These are phyloP conservation scores for Mariannaea elegans DNA, from an alignment of 2,329 filamentous ascomycete species.

Conservation along the genomic window DNA sequence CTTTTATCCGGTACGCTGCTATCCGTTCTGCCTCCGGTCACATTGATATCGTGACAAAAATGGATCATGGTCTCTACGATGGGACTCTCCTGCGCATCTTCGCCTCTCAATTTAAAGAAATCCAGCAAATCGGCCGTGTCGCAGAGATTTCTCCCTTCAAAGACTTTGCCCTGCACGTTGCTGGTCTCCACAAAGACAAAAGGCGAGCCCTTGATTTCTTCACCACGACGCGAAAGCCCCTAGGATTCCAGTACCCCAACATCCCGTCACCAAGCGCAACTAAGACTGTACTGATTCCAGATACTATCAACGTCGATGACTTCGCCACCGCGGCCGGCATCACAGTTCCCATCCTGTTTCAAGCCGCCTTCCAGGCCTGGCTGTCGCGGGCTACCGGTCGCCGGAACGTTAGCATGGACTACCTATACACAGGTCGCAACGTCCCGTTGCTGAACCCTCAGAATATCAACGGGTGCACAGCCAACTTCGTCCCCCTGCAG, in stretches of 20 bases:
- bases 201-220: conserved; percentile 2
- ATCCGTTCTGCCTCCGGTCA: conserved; percentile 35
- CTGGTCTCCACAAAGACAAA: conserved; percentile 6
- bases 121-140: conserved; percentile 14
- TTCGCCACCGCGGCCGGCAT: conserved; percentile 36
- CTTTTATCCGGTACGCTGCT: conserved; percentile 47
- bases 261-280: not conserved
- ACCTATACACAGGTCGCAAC: conserved; percentile 50
- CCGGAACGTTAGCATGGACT: conserved; percentile 43
- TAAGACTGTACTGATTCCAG: conserved; percentile 1
- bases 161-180: conserved; percentile 37
- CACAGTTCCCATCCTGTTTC: conserved; percentile 47
- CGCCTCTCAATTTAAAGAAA: conserved; percentile 44
- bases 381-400: conserved; percentile 33
- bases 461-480: conserved; percentile 47
- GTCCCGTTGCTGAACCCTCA: conserved; percentile 47
- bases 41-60: conserved; percentile 43
- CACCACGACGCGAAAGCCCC: conserved; percentile 25
- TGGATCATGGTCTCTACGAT: conserved; percentile 42
- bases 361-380: conserved; percentile 44
- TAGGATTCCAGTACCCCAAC: conserved; percentile 32
- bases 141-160: conserved; percentile 34
- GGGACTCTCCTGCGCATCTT: conserved; percentile 49
- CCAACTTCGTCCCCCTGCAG: conserved; percentile 44
- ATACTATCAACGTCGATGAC: conserved; percentile 22